Base-by-base conservation (phyloP, 768 basidiomycete genomes). In the Boletus coccyginus region DNA sequence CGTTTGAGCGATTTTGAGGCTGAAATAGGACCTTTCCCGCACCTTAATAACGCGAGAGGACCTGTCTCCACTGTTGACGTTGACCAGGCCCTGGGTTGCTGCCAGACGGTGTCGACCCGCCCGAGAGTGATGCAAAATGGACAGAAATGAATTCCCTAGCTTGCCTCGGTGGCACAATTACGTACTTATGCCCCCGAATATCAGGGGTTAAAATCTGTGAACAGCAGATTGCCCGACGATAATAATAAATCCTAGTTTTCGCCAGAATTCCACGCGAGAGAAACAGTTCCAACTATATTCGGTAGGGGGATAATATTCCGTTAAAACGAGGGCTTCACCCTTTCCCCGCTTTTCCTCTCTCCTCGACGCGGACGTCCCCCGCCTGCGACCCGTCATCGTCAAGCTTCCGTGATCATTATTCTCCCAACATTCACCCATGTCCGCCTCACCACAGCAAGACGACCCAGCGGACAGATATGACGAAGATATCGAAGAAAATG, bases 271-370 rank as follows among this genome's bases (percentile, higher is more conserved):
- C 81, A 84, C 81, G 81, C 84, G 81, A 83, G 79, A 72, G 77
- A 79, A 85, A 86, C 78, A 85, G 77, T 77, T 74, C 74, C 78
- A 79, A 80, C 84, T 84, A 85, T 76, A 84, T 84, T 80, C 82
- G 84, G 84, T 77, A 81, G 80, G 78, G 75, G 78, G 76, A 78
- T 81, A 80, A 68, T 76, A 80, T 81, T 84, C 65, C 81, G 83
- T 84, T 87, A 89, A 90, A 88, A 84, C 83, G 81, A 81, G 81
- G 73, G 75, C 76, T 74, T 74, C 74, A 79, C 75, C 77, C 78
- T 85, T 81, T 80, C 77, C 80, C 84, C 83, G 82, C 78, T 78
- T 80, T 83, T 75, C 70, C 73, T 73, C 73, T 72, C 71, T 66
- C 73, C 72, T 74, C 74, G 73, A 67, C 73, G 70, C 75, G 61